Evolutionary conservation across 2,329 filamentous ascomycete species (phyloP).

Genomic region (Stylonectria norvegica): DNA sequence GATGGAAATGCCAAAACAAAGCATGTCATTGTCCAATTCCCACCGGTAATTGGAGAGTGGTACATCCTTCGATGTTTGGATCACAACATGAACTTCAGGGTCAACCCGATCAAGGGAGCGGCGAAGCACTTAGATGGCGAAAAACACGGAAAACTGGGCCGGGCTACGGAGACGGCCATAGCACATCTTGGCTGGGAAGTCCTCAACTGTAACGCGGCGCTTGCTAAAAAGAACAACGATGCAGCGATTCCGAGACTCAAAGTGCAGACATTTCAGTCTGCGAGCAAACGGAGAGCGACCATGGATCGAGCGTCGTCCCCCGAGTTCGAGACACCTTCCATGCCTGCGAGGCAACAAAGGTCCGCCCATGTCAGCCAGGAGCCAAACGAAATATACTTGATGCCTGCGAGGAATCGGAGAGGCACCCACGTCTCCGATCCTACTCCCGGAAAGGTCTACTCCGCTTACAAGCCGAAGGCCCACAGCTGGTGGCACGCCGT

Average conservation of each 20-base stretch:
- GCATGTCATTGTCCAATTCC: constrained; percentile 12
- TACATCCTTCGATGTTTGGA: constrained; percentile 17
- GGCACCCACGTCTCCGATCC: constrained; percentile 8
- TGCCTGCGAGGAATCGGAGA: background rate
- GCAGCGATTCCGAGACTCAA: too few species aligned
- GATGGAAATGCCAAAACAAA: constrained; percentile 15
- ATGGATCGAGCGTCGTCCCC: too few species aligned
- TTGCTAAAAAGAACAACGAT: constrained; percentile 13
- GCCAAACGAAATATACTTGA: constrained; percentile 6
- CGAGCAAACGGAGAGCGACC: too few species aligned
- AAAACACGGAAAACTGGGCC: constrained; percentile 4
- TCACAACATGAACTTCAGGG: constrained; percentile 12
- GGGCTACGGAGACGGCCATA: constrained; percentile 4
- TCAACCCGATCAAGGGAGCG: constrained; percentile 9
- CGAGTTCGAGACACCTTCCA: too few species aligned
- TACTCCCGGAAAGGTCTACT: constrained; percentile 11
- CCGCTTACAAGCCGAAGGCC: constrained; percentile 9
- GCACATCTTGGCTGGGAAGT: constrained; percentile 11
- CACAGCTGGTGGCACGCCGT: constrained; percentile 11
- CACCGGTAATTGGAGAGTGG: constrained; percentile 3
- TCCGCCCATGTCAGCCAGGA: too few species aligned
- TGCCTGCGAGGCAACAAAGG: too few species aligned
- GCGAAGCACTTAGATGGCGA: constrained; percentile 7
- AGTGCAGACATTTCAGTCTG: too few species aligned
- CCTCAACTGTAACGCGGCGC: constrained; percentile 9